Base-by-base conservation (phyloP, 208 protist genomes). In the Leishmania amazonensis region DNA sequence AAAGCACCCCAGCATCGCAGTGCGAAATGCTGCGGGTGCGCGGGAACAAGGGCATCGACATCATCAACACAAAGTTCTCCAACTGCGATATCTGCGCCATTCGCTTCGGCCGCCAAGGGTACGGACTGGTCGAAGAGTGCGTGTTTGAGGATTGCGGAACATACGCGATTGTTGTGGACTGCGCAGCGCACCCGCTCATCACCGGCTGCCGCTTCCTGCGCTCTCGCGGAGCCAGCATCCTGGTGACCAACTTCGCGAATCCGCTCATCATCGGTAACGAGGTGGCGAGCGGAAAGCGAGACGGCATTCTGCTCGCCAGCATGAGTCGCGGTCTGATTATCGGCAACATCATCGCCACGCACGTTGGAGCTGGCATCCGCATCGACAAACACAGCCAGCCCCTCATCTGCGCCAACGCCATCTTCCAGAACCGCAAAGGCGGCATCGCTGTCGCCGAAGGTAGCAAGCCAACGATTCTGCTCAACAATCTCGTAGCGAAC, bases 261-360 rank as follows among this genome's bases (percentile, higher is more conserved):
- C 95, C 95, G 21, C 75, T 96, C 53, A 94, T 98, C 82, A 88
- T 96, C 70, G 93, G 92, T 73, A 98, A 98, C 80, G 91, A 94
- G 78, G 95, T 98, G 42, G 76, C 76, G 13, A 81, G 74, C n/a
- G 90, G 88, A 17, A 81, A 82, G 58, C 83, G 87, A 60, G 77
- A 94, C 72, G 95, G 92, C 53, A 88, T 96, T 64, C 86, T 90
- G 60, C 64, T 93, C 45, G 81, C 83, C 8, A 87, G 80, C 76
- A 79, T 95, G 81, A 87, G 88, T 53, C 87, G 90, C 21, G 95
- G 95, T 53, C 65, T 98, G 65, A 87, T 96, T 70, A 80, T 94
- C 3, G 95, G 91, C 70, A 98, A 98, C 89, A 65, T 91, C 62
- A 93, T 98, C 45, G 57, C 84, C 53, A 78, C 81, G 31, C 93